Base-by-base conservation (phyloP, 2,329 filamentous ascomycete genomes). In the Venturia effusa region DNA sequence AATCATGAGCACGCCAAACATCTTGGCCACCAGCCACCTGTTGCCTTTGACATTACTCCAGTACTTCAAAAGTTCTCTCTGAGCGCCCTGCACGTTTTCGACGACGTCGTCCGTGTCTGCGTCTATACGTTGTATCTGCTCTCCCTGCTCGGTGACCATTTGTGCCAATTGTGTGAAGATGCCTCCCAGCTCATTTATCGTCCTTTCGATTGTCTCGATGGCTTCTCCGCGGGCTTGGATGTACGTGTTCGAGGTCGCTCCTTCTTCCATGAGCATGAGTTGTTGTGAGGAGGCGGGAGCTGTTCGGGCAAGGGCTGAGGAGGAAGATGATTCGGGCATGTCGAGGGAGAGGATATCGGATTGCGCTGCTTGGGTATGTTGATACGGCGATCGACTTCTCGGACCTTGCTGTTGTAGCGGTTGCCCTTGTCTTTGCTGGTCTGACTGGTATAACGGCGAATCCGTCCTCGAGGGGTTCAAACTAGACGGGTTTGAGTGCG, bases 31-130 rank as follows among this genome's bases (percentile, higher is more conserved):
- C 68, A 99, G 79, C 94, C 93, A 97, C 68, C 94, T 83, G 78
- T 99, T 99, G 67, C 92, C 91, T 64, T 91, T 94, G 34, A 97
- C 92, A 48, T 92, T 84, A 34, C 86, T 88, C 93, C 94, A 99
- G 77, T 97, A 99, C 75, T 97, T 97, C 78, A 99, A 85, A 71
- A 99, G 75, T 76, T 99, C 93, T 67, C 92, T 83, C 74, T 99
- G 94, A 6, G 94, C 94, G 22, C 94, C 94, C 72, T 96, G 86
- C n/a, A 99, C 93, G 70, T 99, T 99, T 72, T 97, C 93, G 63
- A 99, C 93, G 6, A 99, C 91, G 70, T 97, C 92, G 72, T 99
- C 94, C 1, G 93, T 97, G 75, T 97, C 97, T 68, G 93, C 93
- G 71, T 97, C 93, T 72, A 97, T 97, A 61, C 93, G 83, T 76